Evolutionary conservation across 2,329 filamentous ascomycete genomes (phyloP), one percentile per base, ranked within the genome.

Genomic region (Ascochyta clinopodiicola): DNA sequence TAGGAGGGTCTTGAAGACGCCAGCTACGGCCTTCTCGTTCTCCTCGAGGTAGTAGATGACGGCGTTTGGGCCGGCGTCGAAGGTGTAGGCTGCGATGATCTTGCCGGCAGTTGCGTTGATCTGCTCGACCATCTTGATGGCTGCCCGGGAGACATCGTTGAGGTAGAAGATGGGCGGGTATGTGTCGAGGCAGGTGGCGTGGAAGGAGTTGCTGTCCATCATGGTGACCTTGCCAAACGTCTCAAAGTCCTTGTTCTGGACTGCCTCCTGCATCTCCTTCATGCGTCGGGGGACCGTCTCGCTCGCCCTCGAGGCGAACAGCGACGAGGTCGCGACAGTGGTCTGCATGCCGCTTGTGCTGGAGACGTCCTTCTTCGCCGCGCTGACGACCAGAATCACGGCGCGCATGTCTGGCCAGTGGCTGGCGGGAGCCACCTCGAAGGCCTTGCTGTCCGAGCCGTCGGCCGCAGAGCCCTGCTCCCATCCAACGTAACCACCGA

Each of bases 161-260:
- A 99, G 88, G 82, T 99, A 99, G 79, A 96, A 97, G 73, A 99
- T 99, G 17, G 96, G 95, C 39, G 96, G 95, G 79, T 92, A 92
- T 1, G 95, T 98, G 75, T 99, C 95, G 67, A 96, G 82, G 75
- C 95, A 98, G 53, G 89, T 92, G 34, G 95, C 91, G 77, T 99
- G 95, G 86, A 99, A 99, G 56, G 88, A 91, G 80, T 99, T 99
- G 73, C 90, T 96, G 75, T 99, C 95, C 75, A 88, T 89, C 93
- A 97, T 99, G 15, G 95, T 96, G 59, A 97, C 84, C 74, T 91
- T 87, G 22, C 89, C 95, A 72, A 99, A 99, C 19, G 84, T 81
- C 67, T 87, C 85, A 78, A 99, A 99, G 78, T 99, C 90, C 67
- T 85, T 86, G 60, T 85, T 82, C 64, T 82, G 78, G 58, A 98